A percentile compares a stretch with the other conserved stretches of the same genome.
phyloP scores from a whole-genome alignment of 73 alveolate species.

The Stentor roeselii region DNA sequence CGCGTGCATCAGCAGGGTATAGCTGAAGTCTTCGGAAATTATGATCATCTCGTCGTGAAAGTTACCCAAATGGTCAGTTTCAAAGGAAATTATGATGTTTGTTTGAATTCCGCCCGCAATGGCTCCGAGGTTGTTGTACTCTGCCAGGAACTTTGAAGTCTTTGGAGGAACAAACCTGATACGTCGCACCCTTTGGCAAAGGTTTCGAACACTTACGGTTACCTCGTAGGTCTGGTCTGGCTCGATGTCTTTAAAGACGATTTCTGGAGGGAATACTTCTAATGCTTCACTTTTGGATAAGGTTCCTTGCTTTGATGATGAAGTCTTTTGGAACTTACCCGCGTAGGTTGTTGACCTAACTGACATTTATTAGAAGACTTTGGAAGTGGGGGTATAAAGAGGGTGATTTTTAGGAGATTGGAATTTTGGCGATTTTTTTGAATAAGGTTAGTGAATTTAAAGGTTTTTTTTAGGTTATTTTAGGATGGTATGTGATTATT shows the following conservation, averaged over 20 bases:
- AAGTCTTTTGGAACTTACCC: neutral
- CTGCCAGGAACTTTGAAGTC: conserved; percentile 78
- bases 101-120: conserved; percentile 95
- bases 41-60: conserved; percentile 88
- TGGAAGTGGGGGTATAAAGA: too few species aligned
- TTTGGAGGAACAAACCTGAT: conserved; percentile 90
- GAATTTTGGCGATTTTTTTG: too few species aligned
- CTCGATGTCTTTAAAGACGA: conserved; percentile 90
- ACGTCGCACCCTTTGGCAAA: conserved; percentile 84
- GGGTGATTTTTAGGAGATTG: too few species aligned
- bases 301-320: conserved; percentile 30
- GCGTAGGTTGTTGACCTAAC: conserved; percentile 13
- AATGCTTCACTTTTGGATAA: conserved; percentile 54
- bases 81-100: conserved; percentile 92
- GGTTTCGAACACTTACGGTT: conserved; percentile 89
- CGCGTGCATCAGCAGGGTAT: conserved; percentile 87
- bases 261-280: conserved; percentile 88
- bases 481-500: too few species aligned
- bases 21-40: conserved; percentile 84
- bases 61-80: conserved; percentile 91
- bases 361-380: too few species aligned
- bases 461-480: too few species aligned
- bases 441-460: too few species aligned
- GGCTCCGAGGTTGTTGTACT: conserved; percentile 75
- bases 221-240: conserved; percentile 94